Percentiles rank a stretch among this genome's conserved stretches.
phyloP scores from a whole-genome alignment of 306 rosid genomes.

The Castanea mollissima region DNA sequence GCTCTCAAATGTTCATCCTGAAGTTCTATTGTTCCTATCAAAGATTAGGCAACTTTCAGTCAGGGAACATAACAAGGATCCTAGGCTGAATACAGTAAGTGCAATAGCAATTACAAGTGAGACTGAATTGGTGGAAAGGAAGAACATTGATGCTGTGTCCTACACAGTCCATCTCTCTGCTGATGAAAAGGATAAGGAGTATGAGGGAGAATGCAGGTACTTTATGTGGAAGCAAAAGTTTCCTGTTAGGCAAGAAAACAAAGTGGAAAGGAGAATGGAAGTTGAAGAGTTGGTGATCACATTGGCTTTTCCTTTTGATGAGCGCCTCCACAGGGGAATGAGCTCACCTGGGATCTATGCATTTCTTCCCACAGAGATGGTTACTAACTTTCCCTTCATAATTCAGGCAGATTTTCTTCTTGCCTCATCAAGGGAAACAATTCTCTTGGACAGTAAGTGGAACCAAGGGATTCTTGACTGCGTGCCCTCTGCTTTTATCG shows the following conservation, averaged over 20 bases:
- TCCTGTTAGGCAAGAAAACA: constrained; percentile 45
- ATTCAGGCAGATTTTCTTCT: constrained; percentile 77
- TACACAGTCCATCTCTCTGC: constrained; percentile 59
- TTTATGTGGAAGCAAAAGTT: constrained; percentile 76
- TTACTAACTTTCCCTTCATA: constrained; percentile 68
- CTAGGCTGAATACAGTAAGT: constrained; percentile 34
- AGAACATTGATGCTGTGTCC: constrained; percentile 65
- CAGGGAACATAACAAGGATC: constrained; percentile 46
- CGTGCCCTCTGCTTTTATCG: constrained; percentile 56
- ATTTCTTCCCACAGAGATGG: constrained; percentile 79
- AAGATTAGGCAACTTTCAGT: constrained; percentile 67
- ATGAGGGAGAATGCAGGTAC: constrained; percentile 40
- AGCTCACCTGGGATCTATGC: constrained; percentile 63
- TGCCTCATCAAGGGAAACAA: constrained; percentile 71
- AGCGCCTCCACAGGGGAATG: constrained; percentile 44
- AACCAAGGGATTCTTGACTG: constrained; percentile 72
- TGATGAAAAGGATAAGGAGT: constrained; percentile 14
- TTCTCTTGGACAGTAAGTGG: constrained; percentile 67
- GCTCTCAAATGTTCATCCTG: constrained; percentile 68
- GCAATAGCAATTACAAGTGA: constrained; percentile 56
- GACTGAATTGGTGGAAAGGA: constrained; percentile 40
- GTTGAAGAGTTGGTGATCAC: constrained; percentile 59
- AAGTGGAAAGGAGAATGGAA: constrained; percentile 54
- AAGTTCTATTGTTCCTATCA: constrained; percentile 61
- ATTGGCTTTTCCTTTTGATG: constrained; percentile 61